These are phyloP conservation scores for Kitagawia praeruptora DNA, from an alignment of 129 eudicot genomes.

Conservation along the genomic window DNA sequence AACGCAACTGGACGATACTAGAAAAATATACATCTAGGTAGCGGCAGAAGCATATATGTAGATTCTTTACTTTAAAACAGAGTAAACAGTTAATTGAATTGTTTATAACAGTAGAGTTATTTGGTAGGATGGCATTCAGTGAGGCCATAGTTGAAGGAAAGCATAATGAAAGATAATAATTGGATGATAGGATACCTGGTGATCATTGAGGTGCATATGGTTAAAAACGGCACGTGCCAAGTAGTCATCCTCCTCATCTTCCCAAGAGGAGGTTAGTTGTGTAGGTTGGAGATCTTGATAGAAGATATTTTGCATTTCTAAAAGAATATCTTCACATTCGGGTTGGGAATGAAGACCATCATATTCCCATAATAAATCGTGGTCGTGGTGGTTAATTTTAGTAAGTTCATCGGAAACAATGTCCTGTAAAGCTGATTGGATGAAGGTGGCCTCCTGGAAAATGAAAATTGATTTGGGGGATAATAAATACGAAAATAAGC, in stretches of 20 bases:
- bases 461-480: neutral
- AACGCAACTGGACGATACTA: neutral
- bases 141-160: too few species aligned
- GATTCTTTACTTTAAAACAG: too few species aligned
- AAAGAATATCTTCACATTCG: slow-evolving; percentile 78
- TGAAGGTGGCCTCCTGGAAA: neutral
- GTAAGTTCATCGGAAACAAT: slow-evolving; percentile 78
- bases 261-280: slow-evolving; percentile 46
- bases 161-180: too few species aligned
- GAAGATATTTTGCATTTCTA: slow-evolving; percentile 88
- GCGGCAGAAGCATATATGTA: too few species aligned
- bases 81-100: too few species aligned
- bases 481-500: too few species aligned
- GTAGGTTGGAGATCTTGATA: slow-evolving; percentile 59
- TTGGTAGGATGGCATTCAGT: neutral
- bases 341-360: slow-evolving; percentile 74
- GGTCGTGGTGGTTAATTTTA: slow-evolving; percentile 36
- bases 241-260: slow-evolving; percentile 89
- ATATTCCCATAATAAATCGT: slow-evolving; percentile 80
- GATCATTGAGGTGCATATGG: slow-evolving; percentile 70
- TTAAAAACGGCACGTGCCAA: slow-evolving; percentile 65
- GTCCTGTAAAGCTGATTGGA: slow-evolving; percentile 59
- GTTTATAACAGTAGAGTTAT: too few species aligned
- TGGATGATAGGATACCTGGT: slow-evolving; percentile 39
- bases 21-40: neutral